Percentiles rank a stretch among this genome's conserved stretches.
Evolutionary conservation across 768 basidiomycete genomes (phyloP).

Genomic region (Tylopilus plumbeoviolaceoides): DNA sequence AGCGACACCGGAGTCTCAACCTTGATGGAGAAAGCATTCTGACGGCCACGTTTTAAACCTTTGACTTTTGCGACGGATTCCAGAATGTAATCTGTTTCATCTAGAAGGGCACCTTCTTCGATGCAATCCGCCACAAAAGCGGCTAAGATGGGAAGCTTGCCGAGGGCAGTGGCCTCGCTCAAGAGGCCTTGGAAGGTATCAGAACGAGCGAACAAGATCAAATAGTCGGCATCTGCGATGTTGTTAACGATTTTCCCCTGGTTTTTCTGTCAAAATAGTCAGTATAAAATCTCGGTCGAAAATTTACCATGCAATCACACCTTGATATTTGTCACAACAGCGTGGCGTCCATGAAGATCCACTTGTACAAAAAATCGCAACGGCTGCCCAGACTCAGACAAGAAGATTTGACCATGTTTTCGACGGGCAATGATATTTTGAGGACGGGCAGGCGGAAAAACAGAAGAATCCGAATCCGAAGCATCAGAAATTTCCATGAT

Average conservation of each 20-base stretch:
- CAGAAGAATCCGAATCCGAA: conserved; percentile 9
- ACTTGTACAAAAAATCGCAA: conserved; percentile 64
- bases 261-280: conserved; percentile 45
- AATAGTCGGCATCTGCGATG: conserved; percentile 56
- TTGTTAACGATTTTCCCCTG: conserved; percentile 57
- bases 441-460: conserved; percentile 13
- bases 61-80: conserved; percentile 26
- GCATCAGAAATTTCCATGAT: conserved; percentile 6
- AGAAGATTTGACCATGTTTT: conserved; percentile 40
- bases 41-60: conserved; percentile 24
- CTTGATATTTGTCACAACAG: conserved; percentile 55
- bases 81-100: conserved; percentile 43
- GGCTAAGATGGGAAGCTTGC: conserved; percentile 47
- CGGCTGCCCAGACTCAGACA: conserved; percentile 37
- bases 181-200: conserved; percentile 48
- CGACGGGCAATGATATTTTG: conserved; percentile 15
- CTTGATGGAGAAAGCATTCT: conserved; percentile 12
- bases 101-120: conserved; percentile 39
- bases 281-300: neutral
- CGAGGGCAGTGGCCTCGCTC: conserved; percentile 29
- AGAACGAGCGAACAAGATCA: conserved; percentile 51
- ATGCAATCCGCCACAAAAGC: conserved; percentile 54
- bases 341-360: conserved; percentile 52
- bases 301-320: conserved; percentile 32
- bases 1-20: conserved; percentile 8